These are phyloP conservation scores for Taxawa tesnikishii DNA, from an alignment of 2,329 filamentous ascomycete genomes.

Conservation along the genomic window DNA sequence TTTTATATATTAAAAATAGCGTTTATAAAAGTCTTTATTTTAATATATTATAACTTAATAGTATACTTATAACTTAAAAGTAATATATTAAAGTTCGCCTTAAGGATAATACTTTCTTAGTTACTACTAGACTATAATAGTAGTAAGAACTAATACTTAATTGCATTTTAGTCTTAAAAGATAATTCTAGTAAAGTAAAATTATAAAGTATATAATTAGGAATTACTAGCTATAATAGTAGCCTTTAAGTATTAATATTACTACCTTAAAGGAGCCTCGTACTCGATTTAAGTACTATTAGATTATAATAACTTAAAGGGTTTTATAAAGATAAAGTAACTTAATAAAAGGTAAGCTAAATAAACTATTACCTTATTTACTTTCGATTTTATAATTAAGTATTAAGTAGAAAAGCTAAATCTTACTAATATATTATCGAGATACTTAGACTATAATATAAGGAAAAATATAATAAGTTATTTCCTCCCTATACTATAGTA, in stretches of 20 bases:
- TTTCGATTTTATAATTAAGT: conserved; percentile 7
- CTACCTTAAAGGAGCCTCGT: conserved; percentile 5
- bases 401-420: conserved; percentile 4
- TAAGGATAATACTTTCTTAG: conserved; percentile 6
- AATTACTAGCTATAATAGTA: conserved; percentile 8
- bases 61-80: conserved; percentile 1
- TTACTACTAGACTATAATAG: too few relatives aligned
- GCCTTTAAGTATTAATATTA: conserved; percentile 7
- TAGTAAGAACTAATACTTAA: conserved; percentile 2
- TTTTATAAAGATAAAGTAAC: conserved; percentile 1
- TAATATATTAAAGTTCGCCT: conserved; percentile 3
- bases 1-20: conserved; percentile 6
- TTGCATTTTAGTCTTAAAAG: conserved; percentile 6
- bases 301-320: conserved; percentile 8
- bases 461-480: neutral
- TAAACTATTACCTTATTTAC: conserved; percentile 6
- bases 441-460: neutral
- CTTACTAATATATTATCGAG: conserved; percentile 3
- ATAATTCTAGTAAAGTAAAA: conserved; percentile 3
- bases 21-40: conserved; percentile 5
- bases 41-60: conserved; percentile 5
- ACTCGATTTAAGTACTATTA: conserved; percentile 2
- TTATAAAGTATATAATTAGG: conserved; percentile 8
- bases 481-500: neutral
- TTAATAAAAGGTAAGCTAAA: conserved; percentile 3